Conservation (phyloP, 306 rosid species). For the Vicia villosa region DNA sequence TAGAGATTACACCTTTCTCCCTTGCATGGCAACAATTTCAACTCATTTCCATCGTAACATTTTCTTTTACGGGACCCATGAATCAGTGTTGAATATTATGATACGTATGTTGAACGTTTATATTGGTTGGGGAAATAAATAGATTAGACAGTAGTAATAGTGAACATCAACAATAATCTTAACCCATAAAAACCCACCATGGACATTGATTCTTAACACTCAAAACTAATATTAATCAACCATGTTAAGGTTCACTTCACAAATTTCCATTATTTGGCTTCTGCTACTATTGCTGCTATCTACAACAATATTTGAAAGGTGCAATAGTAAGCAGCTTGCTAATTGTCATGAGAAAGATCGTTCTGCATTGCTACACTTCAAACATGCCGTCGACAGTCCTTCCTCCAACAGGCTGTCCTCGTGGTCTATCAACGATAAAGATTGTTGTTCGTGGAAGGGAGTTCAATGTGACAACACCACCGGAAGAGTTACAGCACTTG, state of each 20-base stretch:
- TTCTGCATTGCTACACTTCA: slow-evolving; percentile 10
- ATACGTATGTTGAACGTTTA: not conserved
- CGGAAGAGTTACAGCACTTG: slow-evolving; percentile 6
- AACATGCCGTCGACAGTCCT: not conserved
- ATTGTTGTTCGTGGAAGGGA: slow-evolving; percentile 34
- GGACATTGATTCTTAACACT: not conserved
- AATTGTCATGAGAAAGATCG: slow-evolving; percentile 26
- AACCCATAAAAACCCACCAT: not conserved
- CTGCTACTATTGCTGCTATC: not conserved
- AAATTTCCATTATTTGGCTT: not conserved
- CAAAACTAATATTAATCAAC: not conserved
- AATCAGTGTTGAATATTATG: not conserved
- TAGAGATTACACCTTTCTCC: too few relatives aligned
- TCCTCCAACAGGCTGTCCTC: slow-evolving; percentile 27
- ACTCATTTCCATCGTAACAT: too few relatives aligned
- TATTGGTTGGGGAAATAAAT: not conserved
- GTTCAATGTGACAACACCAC: slow-evolving; percentile 24
- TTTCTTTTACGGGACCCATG: not conserved
- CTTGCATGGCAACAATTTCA: too few relatives aligned
- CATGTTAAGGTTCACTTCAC: not conserved
- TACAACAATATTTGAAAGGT: not conserved
- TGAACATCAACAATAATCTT: not conserved
- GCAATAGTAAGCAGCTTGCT: not conserved
- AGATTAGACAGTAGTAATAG: not conserved
- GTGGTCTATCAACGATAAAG: slow-evolving; percentile 15